Evolutionary conservation across 2,329 filamentous ascomycete genomes (phyloP).

Genomic region (Cytospora mali): DNA sequence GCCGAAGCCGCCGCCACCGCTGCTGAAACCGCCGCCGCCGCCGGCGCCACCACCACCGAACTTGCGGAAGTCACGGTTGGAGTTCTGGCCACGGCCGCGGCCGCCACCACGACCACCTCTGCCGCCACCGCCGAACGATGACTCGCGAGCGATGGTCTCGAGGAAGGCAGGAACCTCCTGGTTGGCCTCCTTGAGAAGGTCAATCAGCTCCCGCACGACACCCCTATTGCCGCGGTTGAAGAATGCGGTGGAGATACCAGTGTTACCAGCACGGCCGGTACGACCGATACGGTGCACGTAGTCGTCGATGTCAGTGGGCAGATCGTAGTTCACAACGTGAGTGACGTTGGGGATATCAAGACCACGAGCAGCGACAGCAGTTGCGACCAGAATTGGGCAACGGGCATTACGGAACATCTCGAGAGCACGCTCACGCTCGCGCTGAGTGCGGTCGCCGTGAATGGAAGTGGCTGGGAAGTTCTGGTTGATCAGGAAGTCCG

Average conservation of each 20-base stretch:
- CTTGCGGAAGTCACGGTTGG: constrained; percentile 91
- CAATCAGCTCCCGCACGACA: constrained; percentile 92
- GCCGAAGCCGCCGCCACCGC: constrained; percentile 46
- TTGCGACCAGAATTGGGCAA: constrained; percentile 95
- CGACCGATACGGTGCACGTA: constrained; percentile 99
- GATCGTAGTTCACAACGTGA: constrained; percentile 98
- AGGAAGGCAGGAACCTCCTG: constrained; percentile 94
- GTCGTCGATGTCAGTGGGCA: constrained; percentile 98
- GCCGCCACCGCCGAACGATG: constrained; percentile 74
- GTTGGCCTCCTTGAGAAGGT: constrained; percentile 98
- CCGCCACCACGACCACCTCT: constrained; percentile 65
- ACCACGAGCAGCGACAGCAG: constrained; percentile 88
- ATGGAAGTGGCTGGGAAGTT: constrained; percentile 98
- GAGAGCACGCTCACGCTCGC: constrained; percentile 95
- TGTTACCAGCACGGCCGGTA: constrained; percentile 99
- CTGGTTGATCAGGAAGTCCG: constrained; percentile 98
- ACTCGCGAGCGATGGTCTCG: constrained; percentile 95
- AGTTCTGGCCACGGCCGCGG: constrained; percentile 68
- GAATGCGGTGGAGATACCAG: constrained; percentile 96
- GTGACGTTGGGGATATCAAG: constrained; percentile 95
- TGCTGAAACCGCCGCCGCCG: constrained; percentile 48
- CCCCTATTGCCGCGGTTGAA: constrained; percentile 99
- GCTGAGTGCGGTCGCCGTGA: constrained; percentile 97
- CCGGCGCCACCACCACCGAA: constrained; percentile 61
- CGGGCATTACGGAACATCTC: constrained; percentile 97